Percentiles rank a stretch among this genome's conserved stretches.
phyloP scores from a whole-genome alignment of 495 filamentous ascomycete genomes.

The Hypomontagnella submonticulosa region DNA sequence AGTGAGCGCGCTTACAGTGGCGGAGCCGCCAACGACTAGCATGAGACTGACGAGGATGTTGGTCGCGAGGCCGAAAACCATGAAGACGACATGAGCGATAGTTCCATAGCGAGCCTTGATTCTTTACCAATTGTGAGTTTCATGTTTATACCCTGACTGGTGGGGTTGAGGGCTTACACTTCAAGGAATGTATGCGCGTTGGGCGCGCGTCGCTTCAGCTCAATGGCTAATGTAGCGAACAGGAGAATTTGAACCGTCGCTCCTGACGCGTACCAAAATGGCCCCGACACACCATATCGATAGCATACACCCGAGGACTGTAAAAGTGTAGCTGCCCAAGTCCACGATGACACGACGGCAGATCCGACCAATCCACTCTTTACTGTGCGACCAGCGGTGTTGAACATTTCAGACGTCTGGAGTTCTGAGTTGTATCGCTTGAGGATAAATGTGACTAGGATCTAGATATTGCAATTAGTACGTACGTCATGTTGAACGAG shows the following conservation, averaged over 20 bases:
- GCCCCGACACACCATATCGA: conserved; percentile 89
- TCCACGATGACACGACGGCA: conserved; percentile 96
- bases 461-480: conserved; percentile 47
- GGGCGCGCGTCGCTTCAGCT: conserved; percentile 86
- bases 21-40: conserved; percentile 90
- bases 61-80: conserved; percentile 83
- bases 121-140: conserved; percentile 35
- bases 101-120: conserved; percentile 68
- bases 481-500: conserved; percentile 6
- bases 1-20: conserved; percentile 84
- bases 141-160: background rate
- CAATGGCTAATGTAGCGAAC: conserved; percentile 93
- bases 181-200: conserved; percentile 91
- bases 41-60: conserved; percentile 90
- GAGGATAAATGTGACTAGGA: conserved; percentile 79
- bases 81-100: conserved; percentile 77
- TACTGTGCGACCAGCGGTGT: conserved; percentile 90
- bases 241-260: conserved; percentile 83
- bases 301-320: conserved; percentile 93
- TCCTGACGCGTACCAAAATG: conserved; percentile 85
- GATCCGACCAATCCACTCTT: conserved; percentile 94
- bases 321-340: conserved; percentile 85
- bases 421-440: conserved; percentile 92
- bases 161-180: conserved; percentile 70
- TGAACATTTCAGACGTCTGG: conserved; percentile 98